These are phyloP conservation scores for Pythium dissotocum DNA, from an alignment of 352 stramenopile species.

Conservation along the genomic window DNA sequence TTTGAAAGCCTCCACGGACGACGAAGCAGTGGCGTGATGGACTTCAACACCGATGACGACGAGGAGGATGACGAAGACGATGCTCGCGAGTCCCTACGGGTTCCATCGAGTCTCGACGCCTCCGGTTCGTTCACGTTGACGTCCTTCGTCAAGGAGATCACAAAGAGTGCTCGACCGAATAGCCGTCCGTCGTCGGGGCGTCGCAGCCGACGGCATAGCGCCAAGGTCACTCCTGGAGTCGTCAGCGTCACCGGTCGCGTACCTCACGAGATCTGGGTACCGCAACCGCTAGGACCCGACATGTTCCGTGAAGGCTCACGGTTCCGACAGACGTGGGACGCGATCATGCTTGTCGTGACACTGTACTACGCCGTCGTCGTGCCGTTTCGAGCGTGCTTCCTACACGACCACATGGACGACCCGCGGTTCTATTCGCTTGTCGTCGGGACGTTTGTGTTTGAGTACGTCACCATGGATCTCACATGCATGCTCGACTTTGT, in stretches of 20 bases:
- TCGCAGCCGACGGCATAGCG: background rate
- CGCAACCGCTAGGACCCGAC: background rate
- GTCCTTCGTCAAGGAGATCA: constrained; percentile 18
- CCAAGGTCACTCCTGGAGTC: constrained; percentile 8
- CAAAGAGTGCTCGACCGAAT: background rate
- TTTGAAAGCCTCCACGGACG: background rate
- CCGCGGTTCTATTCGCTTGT: constrained; percentile 27
- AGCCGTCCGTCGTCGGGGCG: background rate
- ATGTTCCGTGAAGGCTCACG: constrained; percentile 36
- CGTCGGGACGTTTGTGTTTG: constrained; percentile 42
- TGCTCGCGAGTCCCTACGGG: background rate
- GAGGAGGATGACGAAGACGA: constrained; percentile 11
- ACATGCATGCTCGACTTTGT: constrained; percentile 36
- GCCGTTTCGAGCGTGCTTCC: constrained; percentile 61
- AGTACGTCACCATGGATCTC: constrained; percentile 54
- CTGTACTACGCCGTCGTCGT: constrained; percentile 58
- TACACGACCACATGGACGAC: constrained; percentile 50
- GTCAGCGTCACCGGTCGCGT: background rate
- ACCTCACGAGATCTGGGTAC: constrained; percentile 33
- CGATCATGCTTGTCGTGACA: constrained; percentile 55
- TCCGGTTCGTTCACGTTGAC: constrained; percentile 17
- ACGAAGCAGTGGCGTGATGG: background rate
- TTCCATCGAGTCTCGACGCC: background rate
- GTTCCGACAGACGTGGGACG: constrained; percentile 54
- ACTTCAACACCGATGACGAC: background rate